Conservation (phyloP, 176 grass and related monocot species). For the Otatea glauca region DNA sequence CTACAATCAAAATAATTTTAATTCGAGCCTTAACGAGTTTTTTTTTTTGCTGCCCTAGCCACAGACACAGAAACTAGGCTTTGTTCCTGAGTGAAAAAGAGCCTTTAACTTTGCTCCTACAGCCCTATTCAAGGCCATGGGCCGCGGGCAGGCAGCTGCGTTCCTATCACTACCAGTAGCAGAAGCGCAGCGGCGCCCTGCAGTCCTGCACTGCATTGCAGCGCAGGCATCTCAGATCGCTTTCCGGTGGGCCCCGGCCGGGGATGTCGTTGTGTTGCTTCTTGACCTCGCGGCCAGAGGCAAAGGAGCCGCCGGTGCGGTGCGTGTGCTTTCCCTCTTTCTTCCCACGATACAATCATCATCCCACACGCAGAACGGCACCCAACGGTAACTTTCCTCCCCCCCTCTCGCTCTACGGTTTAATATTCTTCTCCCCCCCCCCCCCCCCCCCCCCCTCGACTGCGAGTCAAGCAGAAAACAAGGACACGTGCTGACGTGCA, state of each 20-base stretch:
- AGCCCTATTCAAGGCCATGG: background rate
- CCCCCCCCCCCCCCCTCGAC: background rate
- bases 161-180: background rate
- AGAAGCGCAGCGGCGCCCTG: background rate
- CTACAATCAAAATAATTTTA: too few species aligned
- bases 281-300: background rate
- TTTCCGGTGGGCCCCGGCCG: constrained; percentile 26
- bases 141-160: background rate
- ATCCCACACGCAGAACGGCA: constrained; percentile 1
- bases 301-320: background rate
- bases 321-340: background rate
- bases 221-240: constrained; percentile 26
- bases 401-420: background rate
- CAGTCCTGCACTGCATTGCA: constrained; percentile 5
- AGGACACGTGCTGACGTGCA: constrained; percentile 29
- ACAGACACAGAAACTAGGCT: background rate
- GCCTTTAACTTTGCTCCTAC: background rate
- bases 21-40: too few species aligned
- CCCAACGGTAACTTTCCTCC: constrained; percentile 58
- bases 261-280: background rate
- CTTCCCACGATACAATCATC: background rate
- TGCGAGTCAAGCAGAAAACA: constrained; percentile 12
- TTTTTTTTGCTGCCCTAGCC: too few species aligned
- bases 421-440: background rate
- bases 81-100: too few species aligned